Evolutionary conservation across 2,329 filamentous ascomycete genomes (phyloP).

Genomic region (Zymoseptoria crescenta): DNA sequence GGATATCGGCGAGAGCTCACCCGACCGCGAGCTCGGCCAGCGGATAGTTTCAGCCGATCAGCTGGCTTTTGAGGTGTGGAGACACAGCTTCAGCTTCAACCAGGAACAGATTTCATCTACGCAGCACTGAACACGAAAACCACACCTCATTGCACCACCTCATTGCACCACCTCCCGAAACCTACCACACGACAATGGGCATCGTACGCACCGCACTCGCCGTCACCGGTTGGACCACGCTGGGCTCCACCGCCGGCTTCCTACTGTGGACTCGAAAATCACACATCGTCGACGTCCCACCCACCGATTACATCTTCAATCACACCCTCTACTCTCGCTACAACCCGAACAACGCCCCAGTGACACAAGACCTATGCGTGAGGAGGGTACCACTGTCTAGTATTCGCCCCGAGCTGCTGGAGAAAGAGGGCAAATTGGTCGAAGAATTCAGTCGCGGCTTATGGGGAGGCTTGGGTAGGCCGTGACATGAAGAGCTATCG

Average conservation of each 20-base stretch:
- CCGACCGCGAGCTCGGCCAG: neutral
- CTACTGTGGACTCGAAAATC: constrained; percentile 49
- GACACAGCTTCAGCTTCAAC: neutral
- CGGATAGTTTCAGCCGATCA: neutral
- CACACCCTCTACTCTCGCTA: constrained; percentile 49
- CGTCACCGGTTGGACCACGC: constrained; percentile 26
- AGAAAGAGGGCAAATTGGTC: constrained; percentile 53
- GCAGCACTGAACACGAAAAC: neutral
- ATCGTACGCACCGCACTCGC: constrained; percentile 25
- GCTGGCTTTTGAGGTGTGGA: neutral
- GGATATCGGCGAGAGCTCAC: neutral
- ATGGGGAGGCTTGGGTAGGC: constrained; percentile 58
- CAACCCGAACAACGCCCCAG: constrained; percentile 57
- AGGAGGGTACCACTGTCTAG: constrained; percentile 55
- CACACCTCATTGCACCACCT: neutral
- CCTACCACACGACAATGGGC: constrained; percentile 20
- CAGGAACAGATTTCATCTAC: neutral
- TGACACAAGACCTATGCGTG: constrained; percentile 57
- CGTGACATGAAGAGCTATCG: neutral
- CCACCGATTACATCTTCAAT: constrained; percentile 54
- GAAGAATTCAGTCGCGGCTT: constrained; percentile 61
- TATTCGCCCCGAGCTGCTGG: constrained; percentile 57
- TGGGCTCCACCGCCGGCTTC: constrained; percentile 45
- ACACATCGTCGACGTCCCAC: constrained; percentile 50
- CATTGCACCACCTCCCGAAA: neutral